phyloP scores from a whole-genome alignment of 768 basidiomycete species.

The Clitopilus passeckerianus region DNA sequence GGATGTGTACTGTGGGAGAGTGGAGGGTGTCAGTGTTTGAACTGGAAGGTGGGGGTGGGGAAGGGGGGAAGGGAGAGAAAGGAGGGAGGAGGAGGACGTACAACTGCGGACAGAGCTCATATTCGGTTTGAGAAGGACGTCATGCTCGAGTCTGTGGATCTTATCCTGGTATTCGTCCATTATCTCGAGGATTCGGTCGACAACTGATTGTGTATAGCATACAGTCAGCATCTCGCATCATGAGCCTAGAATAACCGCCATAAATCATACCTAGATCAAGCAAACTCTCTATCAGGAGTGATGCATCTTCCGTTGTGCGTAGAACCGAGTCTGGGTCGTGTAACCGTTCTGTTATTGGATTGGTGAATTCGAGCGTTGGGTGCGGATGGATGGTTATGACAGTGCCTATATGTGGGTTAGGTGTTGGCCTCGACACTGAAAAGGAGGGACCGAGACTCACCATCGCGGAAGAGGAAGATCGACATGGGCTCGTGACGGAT shows the following conservation, averaged over 20 bases:
- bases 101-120: slow-evolving; percentile 55
- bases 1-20: slow-evolving; percentile 52
- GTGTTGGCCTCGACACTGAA: neutral
- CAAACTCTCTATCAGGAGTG: slow-evolving; percentile 50
- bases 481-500: slow-evolving; percentile 50
- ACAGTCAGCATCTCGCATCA: neutral
- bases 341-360: slow-evolving; percentile 55
- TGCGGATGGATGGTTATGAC: slow-evolving; percentile 56
- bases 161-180: slow-evolving; percentile 64
- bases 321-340: slow-evolving; percentile 55
- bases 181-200: slow-evolving; percentile 60
- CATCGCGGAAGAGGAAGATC: slow-evolving; percentile 64
- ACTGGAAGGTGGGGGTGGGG: neutral
- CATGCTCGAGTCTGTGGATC: slow-evolving; percentile 52
- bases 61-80: neutral
- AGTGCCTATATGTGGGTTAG: slow-evolving; percentile 35
- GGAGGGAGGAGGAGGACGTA: no score
- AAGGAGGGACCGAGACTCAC: slow-evolving; percentile 27
- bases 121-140: slow-evolving; percentile 52
- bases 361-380: slow-evolving; percentile 41
- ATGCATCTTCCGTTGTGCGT: slow-evolving; percentile 53
- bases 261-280: slow-evolving; percentile 31
- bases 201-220: slow-evolving; percentile 31
- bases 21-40: neutral
- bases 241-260: slow-evolving; percentile 6